A percentile compares a stretch with the other conserved stretches of the same genome.
These are phyloP conservation scores for Alternaria longipes DNA, from an alignment of 2,329 filamentous ascomycete species.

Conservation along the genomic window DNA sequence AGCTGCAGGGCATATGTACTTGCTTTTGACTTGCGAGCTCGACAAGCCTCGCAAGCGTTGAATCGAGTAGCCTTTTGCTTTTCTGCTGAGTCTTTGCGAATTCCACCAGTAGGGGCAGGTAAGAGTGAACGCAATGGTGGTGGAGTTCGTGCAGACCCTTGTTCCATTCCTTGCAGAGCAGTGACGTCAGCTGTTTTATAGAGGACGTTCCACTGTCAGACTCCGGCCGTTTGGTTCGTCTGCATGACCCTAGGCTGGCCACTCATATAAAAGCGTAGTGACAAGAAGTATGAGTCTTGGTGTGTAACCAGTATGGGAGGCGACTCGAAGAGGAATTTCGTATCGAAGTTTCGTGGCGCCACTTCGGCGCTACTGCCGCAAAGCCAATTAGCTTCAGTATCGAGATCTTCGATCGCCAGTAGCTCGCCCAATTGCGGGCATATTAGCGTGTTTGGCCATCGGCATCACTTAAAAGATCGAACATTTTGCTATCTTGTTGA, in stretches of 20 bases:
- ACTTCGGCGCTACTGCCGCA: not conserved
- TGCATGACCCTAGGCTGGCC: not conserved
- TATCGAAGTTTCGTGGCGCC: slow-evolving; percentile 6
- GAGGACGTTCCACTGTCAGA: not conserved
- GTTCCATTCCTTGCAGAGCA: slow-evolving; percentile 4
- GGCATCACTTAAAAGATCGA: not conserved
- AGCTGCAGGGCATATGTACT: not conserved
- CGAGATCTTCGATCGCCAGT: not conserved
- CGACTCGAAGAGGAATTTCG: slow-evolving; percentile 4
- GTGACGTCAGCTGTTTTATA: slow-evolving; percentile 1
- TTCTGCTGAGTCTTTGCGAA: slow-evolving; percentile 4
- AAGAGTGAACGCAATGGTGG: slow-evolving; percentile 13
- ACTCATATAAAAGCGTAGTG: not conserved
- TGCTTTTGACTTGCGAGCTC: slow-evolving; percentile 21
- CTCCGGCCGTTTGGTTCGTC: not conserved
- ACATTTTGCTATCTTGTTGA: not conserved
- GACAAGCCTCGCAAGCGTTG: slow-evolving; percentile 21
- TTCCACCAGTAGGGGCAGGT: slow-evolving; percentile 9
- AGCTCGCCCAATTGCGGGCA: slow-evolving; percentile 1
- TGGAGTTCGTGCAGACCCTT: not conserved
- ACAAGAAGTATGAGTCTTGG: not conserved
- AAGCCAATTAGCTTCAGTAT: not conserved
- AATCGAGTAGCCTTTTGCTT: not conserved
- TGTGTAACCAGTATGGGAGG: not conserved
- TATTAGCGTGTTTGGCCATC: slow-evolving; percentile 4